phyloP scores from a whole-genome alignment of 495 filamentous ascomycete genomes.

The Geopyxis carbonaria region DNA sequence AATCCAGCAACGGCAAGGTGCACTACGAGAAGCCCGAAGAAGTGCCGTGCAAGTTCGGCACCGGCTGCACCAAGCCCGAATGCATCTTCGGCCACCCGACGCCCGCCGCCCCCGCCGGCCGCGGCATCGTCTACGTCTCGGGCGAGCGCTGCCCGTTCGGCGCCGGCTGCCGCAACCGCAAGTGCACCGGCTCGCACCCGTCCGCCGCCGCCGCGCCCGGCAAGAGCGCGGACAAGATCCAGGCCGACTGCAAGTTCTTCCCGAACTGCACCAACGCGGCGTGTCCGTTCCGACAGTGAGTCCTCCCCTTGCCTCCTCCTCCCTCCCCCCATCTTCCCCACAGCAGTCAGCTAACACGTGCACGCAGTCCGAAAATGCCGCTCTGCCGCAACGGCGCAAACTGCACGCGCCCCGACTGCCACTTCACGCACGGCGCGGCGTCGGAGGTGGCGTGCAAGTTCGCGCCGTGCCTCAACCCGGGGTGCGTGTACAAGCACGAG shows the following conservation, averaged over 20 bases:
- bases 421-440: conserved; percentile 76
- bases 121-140: conserved; percentile 51
- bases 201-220: conserved; percentile 50
- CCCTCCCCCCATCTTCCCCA: neutral
- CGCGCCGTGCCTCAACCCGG: conserved; percentile 72
- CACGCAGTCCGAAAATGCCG: conserved; percentile 40
- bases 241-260: conserved; percentile 84
- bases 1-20: neutral
- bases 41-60: conserved; percentile 69
- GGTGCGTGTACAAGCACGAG: conserved; percentile 74
- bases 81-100: conserved; percentile 92
- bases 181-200: conserved; percentile 82
- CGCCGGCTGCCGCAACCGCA: conserved; percentile 81
- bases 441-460: conserved; percentile 69
- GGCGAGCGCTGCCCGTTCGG: conserved; percentile 66
- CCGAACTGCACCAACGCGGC: conserved; percentile 77
- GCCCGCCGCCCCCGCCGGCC: conserved; percentile 68
- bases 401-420: conserved; percentile 68
- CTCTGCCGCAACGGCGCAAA: conserved; percentile 87
- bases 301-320: neutral
- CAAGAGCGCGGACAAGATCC: conserved; percentile 31
- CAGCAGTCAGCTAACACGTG: neutral
- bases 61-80: conserved; percentile 68
- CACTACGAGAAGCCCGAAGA: conserved; percentile 34
- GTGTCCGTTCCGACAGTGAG: conserved; percentile 67